Base-by-base conservation (phyloP, 192 early-diverging fungal genomes). In the Rhizoclosmatium sp. region DNA sequence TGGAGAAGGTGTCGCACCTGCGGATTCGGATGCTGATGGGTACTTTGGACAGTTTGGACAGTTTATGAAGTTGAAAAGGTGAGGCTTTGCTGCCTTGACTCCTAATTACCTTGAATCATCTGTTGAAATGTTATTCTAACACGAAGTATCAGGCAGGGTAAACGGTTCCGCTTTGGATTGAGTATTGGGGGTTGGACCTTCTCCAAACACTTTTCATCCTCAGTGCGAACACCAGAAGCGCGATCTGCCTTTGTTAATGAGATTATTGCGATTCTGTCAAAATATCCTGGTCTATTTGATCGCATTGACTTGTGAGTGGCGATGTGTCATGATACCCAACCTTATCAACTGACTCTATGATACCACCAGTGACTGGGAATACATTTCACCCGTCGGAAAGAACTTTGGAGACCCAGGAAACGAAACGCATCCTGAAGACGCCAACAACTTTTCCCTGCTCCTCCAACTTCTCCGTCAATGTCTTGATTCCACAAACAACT, bases 391-490 rank as follows among this genome's bases (percentile, higher is more conserved):
- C 2, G 48, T 60, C 23, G 82, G 83, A n/a, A 21, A 72, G 40
- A 84, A 85, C 58, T 81, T 82, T 65, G 88, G 88, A 47, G 80
- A 78, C 31, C 87, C 84, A 23, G 92, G 88, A 31, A 93, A 92
- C 71, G 66, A 78, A 16, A 85, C 83, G 4, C 89, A 86, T 42
- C 85, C 89, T 19, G 86, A 93, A 40, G 97, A 99, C 71, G 94
- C 90, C 7, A 65, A 76, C 61, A 94, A 96, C 79, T 97, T 96
- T 83, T 89, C 92, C 42, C 80, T 74, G 23, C 88, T 99, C 69
- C 83, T 99, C 71, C 81, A 82, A 3, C 87, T 92, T 49, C 87
- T 98, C 59, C 91, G 96, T 51, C 46, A 84, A 4, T 82, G 85
- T 45, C 82, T 99, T 66, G 90, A 95, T 78, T 60, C 82, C 2